Conservation (phyloP, 345 rosid species). For the Ricinus communis region DNA sequence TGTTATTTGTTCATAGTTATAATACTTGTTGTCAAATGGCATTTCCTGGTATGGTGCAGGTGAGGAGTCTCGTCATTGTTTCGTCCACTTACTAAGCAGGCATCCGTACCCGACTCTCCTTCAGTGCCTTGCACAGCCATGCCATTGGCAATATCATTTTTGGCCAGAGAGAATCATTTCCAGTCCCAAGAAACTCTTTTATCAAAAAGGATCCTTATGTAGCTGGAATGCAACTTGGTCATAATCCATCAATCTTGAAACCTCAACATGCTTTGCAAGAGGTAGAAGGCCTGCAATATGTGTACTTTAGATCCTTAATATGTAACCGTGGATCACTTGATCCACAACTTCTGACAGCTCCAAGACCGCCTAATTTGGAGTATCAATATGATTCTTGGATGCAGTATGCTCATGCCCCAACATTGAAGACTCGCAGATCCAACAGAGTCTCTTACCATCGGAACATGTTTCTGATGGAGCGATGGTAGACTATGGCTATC, state of each 20-base stretch:
- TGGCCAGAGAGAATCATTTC: constrained; percentile 26
- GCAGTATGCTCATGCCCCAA: constrained; percentile 8
- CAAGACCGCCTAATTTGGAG: not conserved
- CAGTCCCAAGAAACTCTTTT: constrained; percentile 19
- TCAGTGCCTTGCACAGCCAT: constrained; percentile 16
- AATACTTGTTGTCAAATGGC: not conserved
- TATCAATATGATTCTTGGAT: constrained; percentile 5
- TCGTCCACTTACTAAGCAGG: constrained; percentile 36
- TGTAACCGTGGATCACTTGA: not conserved
- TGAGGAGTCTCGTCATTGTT: constrained; percentile 38
- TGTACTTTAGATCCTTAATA: constrained; percentile 8
- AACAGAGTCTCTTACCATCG: constrained; percentile 8
- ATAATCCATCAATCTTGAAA: constrained; percentile 6
- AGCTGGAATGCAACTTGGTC: constrained; percentile 9
- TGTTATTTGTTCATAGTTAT: not conserved
- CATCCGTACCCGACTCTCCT: constrained; percentile 25
- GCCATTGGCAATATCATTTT: constrained; percentile 11
- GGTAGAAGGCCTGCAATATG: too few species aligned
- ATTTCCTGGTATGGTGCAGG: constrained; percentile 34
- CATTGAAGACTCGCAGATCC: constrained; percentile 16
- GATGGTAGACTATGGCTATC: constrained; percentile 21
- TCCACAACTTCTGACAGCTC: constrained; percentile 6
- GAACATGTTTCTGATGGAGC: constrained; percentile 32
- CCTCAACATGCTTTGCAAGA: constrained; percentile 17
- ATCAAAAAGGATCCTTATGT: constrained; percentile 4